phyloP scores from a whole-genome alignment of 441 rosid genomes.

The Isatis lusitanica region DNA sequence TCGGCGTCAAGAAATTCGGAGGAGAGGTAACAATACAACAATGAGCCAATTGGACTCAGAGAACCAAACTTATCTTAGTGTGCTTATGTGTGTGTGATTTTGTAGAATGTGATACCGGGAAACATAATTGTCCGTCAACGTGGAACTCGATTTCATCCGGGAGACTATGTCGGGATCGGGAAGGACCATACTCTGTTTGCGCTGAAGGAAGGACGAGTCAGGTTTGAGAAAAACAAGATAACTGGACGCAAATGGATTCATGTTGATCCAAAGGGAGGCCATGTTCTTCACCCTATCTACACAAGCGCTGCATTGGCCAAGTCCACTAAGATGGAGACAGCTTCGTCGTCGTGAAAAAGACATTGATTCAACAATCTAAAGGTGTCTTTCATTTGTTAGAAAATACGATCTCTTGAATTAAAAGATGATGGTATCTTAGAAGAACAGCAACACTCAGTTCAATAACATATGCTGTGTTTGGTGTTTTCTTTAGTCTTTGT shows the following conservation, averaged over 20 bases:
- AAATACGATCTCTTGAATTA: not conserved
- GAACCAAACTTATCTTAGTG: not conserved
- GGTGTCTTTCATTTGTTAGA: slow-evolving; percentile 1
- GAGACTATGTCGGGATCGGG: slow-evolving; percentile 76
- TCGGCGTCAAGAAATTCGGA: slow-evolving; percentile 86
- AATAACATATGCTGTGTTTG: not conserved
- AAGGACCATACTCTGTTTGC: slow-evolving; percentile 88
- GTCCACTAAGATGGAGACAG: slow-evolving; percentile 34
- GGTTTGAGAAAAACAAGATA: slow-evolving; percentile 58
- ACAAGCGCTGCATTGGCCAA: slow-evolving; percentile 29
- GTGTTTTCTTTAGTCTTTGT: not conserved
- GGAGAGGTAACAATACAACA: slow-evolving; percentile 62
- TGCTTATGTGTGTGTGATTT: not conserved
- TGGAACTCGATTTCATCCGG: slow-evolving; percentile 83
- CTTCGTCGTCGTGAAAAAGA: slow-evolving; percentile 15
- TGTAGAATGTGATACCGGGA: slow-evolving; percentile 72
- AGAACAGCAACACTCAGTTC: slow-evolving; percentile 8
- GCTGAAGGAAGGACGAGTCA: slow-evolving; percentile 73
- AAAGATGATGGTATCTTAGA: not conserved
- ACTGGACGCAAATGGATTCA: slow-evolving; percentile 81
- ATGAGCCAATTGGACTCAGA: slow-evolving; percentile 5
- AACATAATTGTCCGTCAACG: slow-evolving; percentile 73
- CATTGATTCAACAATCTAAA: not conserved
- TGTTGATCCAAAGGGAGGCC: slow-evolving; percentile 65
- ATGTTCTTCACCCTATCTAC: slow-evolving; percentile 65